Evolutionary conservation across 345 rosid genomes (phyloP).

Genomic region (Luvunga scandens): DNA sequence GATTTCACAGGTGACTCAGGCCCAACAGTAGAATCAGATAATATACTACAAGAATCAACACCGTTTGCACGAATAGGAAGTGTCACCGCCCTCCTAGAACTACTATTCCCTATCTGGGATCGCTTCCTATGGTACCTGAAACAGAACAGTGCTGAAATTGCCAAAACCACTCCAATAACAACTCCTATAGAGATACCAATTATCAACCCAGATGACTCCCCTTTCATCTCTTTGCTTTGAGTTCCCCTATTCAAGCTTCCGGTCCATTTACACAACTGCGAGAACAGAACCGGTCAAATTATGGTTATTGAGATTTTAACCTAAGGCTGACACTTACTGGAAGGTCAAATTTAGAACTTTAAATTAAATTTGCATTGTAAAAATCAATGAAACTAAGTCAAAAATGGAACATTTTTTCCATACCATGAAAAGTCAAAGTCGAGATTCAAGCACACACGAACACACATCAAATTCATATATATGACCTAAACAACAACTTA

Average conservation of each 20-base stretch:
- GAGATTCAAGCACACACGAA: not conserved
- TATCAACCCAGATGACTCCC: conserved; percentile 76
- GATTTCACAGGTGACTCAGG: conserved; percentile 89
- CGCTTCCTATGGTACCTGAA: conserved; percentile 66
- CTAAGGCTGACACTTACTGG: not conserved
- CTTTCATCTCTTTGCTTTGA: conserved; percentile 55
- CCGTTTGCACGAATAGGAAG: conserved; percentile 84
- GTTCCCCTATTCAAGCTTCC: conserved; percentile 34
- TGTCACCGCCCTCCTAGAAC: conserved; percentile 73
- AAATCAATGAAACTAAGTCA: not conserved
- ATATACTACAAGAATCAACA: conserved; percentile 56
- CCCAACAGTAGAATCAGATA: conserved; percentile 82
- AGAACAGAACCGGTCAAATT: conserved; percentile 19
- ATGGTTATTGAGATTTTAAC: not conserved
- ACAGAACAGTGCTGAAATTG: conserved; percentile 57
- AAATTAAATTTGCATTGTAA: not conserved
- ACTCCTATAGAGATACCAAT: conserved; percentile 88
- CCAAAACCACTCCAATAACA: conserved; percentile 86
- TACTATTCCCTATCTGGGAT: conserved; percentile 86
- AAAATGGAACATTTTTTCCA: conserved; percentile 2
- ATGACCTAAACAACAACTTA: conserved; percentile 8
- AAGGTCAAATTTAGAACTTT: conserved; percentile 13
- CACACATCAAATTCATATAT: conserved; percentile 2
- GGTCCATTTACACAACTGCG: conserved; percentile 52
- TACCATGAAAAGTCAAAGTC: conserved; percentile 20